phyloP scores from a whole-genome alignment of 2,329 filamentous ascomycete genomes.

The Trichoderma endophyticum region DNA sequence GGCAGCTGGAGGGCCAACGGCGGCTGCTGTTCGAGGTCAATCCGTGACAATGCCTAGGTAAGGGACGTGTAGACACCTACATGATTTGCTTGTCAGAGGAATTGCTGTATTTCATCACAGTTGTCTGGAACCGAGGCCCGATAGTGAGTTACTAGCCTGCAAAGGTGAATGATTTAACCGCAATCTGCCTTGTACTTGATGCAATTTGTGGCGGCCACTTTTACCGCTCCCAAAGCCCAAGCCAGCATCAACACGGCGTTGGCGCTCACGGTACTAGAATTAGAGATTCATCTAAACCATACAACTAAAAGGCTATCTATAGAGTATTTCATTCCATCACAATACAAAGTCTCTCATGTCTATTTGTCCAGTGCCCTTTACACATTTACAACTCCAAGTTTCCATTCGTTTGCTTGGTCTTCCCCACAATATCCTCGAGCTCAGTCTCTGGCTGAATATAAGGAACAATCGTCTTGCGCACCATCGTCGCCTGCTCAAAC shows the following conservation, averaged over 20 bases:
- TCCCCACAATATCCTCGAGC: constrained; percentile 25
- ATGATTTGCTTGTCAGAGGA: too few species aligned
- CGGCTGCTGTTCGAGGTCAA: too few species aligned
- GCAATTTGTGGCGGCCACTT: neutral
- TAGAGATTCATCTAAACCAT: neutral
- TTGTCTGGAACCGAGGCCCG: neutral
- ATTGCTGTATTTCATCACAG: too few species aligned
- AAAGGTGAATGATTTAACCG: neutral
- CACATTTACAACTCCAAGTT: neutral
- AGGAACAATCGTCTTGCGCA: constrained; percentile 28
- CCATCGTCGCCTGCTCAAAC: constrained; percentile 58
- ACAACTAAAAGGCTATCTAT: neutral
- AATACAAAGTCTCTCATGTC: neutral
- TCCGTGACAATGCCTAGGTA: too few species aligned
- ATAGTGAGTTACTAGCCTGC: neutral
- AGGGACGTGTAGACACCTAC: too few species aligned
- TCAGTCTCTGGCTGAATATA: constrained; percentile 32
- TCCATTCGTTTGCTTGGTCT: neutral
- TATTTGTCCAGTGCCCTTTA: neutral
- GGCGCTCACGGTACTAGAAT: neutral
- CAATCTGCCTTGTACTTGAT: neutral
- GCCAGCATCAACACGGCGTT: neutral
- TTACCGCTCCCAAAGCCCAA: neutral
- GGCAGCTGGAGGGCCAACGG: neutral
- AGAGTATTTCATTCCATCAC: neutral